Evolutionary conservation across 1,284 basidiomycete genomes (phyloP), one percentile per base, ranked within the genome.

Genomic region (Meira miltonrushii): DNA sequence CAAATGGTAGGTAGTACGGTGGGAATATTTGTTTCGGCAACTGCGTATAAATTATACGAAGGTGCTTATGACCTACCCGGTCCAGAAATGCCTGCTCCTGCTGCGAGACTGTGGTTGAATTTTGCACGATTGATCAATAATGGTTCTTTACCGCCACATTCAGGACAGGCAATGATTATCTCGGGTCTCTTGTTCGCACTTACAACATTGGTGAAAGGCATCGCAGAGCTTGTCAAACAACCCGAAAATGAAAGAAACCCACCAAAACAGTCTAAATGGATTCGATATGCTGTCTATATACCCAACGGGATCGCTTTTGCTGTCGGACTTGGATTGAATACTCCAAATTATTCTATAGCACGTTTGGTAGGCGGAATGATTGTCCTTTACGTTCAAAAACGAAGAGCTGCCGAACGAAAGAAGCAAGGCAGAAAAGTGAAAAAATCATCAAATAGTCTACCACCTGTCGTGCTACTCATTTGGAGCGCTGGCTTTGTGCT

Each of bases 401-500:
- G 52, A 28, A 65, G 13, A 33, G 28, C 28, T 4, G 33, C 43
- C 55, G 54, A 44, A 41, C 54, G 41, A 38, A 37, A 15, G 82
- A 83, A 58, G 79, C 79, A 15, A 82, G 79, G 39, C 19, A 41
- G 25, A 37, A 17, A 9, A 41, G n/a, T 39, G 52, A 28, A 9
- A n/a, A 41, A 15, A 10, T 51, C 48, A 7, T 37, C 58, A 41
- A 47, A 23, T 21, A 21, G 61, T 0, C 33, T 68, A 38, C 58
- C 62, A 50, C 87, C 85, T 72, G 92, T 88, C 64, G 84, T 83
- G 51, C 82, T 93, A 53, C 88, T 97, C 68, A 86, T 97, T 39
- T 82, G 95, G 37, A 94, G 93, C 3, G 91, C 88, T 71, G 93
- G 93, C 1, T 95, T 97, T 72, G 94, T 97, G 28, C 82, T 97